Evolutionary conservation across 2,329 filamentous ascomycete species (phyloP).

Genomic region (Leptoxyphium fumago): DNA sequence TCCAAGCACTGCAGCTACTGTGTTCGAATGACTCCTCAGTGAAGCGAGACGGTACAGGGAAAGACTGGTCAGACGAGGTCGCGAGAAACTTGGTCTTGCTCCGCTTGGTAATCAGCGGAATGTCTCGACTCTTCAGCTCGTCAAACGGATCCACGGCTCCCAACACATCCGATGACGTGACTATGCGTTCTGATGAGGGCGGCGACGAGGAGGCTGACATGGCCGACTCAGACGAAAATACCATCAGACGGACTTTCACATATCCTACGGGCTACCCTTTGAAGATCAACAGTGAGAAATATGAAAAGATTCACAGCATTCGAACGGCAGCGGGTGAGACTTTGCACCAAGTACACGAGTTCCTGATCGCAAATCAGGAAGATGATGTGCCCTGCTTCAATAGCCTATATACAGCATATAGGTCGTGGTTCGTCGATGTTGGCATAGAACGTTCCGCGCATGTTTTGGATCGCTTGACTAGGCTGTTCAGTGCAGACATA

Average conservation of each 20-base stretch:
- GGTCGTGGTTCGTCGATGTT: slow-evolving; percentile 94
- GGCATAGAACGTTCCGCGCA: slow-evolving; percentile 92
- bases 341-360: slow-evolving; percentile 70
- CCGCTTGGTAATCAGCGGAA: slow-evolving; percentile 75
- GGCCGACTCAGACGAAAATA: slow-evolving; percentile 61
- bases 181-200: slow-evolving; percentile 39
- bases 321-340: slow-evolving; percentile 68
- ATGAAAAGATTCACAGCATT: slow-evolving; percentile 63
- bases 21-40: slow-evolving; percentile 69
- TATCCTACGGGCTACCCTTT: slow-evolving; percentile 83
- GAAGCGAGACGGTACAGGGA: slow-evolving; percentile 85
- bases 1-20: slow-evolving; percentile 60
- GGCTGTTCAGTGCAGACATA: slow-evolving; percentile 74
- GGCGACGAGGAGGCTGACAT: slow-evolving; percentile 35
- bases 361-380: slow-evolving; percentile 70
- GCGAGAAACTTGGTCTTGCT: slow-evolving; percentile 79
- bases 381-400: slow-evolving; percentile 96
- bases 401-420: slow-evolving; percentile 77
- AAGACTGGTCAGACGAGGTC: slow-evolving; percentile 97
- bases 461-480: slow-evolving; percentile 71
- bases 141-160: slow-evolving; percentile 25
- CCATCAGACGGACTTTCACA: slow-evolving; percentile 70
- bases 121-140: slow-evolving; percentile 79
- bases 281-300: slow-evolving; percentile 46
- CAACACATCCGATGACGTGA: slow-evolving; percentile 8